These are phyloP conservation scores for Plectosphaerella cucumerina DNA, from an alignment of 2,329 filamentous ascomycete species.

Conservation along the genomic window DNA sequence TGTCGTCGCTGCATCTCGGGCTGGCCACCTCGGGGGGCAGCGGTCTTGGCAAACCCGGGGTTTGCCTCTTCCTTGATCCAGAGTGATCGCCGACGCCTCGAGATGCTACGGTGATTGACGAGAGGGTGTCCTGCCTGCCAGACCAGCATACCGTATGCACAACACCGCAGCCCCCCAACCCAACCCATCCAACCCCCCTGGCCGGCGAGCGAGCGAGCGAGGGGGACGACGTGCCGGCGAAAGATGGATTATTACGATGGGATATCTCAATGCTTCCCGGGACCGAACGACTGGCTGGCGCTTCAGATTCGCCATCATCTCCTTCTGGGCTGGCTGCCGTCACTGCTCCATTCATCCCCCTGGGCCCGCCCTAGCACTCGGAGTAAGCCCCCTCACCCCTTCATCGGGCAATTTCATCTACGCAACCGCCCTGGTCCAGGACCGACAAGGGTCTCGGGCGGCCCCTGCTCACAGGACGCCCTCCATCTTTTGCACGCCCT, in stretches of 20 bases:
- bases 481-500: no score
- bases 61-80: not conserved
- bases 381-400: constrained; percentile 14
- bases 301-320: no score
- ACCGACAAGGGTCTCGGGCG: constrained; percentile 7
- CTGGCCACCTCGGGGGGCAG: not conserved
- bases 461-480: constrained; percentile 14
- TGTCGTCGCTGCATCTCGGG: no score
- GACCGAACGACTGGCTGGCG: no score
- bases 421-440: constrained; percentile 26
- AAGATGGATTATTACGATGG: no score
- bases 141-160: no score
- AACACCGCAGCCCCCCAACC: no score
- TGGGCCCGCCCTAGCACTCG: not conserved
- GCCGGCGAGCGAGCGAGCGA: not conserved
- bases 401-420: constrained; percentile 41
- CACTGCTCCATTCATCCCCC: constrained; percentile 13
- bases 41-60: not conserved
- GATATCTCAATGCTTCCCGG: no score
- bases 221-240: not conserved
- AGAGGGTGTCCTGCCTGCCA: no score
- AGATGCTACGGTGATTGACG: not conserved
- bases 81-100: not conserved
- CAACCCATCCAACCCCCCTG: no score
- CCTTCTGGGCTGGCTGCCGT: no score